Percentiles rank a stretch among this genome's conserved stretches.
phyloP scores from a whole-genome alignment of 106 monocot species.

The Dioscorea zingiberensis region DNA sequence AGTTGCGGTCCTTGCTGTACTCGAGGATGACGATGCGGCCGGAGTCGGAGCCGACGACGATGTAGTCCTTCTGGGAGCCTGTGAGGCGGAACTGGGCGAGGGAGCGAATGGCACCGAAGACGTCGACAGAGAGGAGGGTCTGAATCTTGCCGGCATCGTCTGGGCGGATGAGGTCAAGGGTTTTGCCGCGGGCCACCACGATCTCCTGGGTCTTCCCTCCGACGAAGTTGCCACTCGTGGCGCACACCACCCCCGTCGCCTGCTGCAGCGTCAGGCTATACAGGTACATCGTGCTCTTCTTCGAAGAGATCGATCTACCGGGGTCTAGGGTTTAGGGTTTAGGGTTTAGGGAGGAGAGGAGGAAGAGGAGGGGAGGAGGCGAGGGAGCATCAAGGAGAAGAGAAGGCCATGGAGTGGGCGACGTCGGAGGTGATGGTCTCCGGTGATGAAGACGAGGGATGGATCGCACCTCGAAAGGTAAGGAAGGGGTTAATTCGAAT shows the following conservation, averaged over 20 bases:
- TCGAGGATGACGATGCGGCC: conserved; percentile 96
- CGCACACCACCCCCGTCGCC: conserved; percentile 86
- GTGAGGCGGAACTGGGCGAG: conserved; percentile 96
- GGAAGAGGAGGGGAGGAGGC: too few species aligned
- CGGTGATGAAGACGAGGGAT: too few species aligned
- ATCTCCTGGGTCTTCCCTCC: conserved; percentile 93
- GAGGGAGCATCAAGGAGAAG: too few species aligned
- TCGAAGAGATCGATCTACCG: too few species aligned
- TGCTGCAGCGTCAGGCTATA: conserved; percentile 95
- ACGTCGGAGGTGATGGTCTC: too few species aligned
- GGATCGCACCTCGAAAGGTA: too few species aligned
- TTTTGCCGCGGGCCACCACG: conserved; percentile 80
- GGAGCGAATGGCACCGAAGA: conserved; percentile 83
- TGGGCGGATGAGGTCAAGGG: conserved; percentile 85
- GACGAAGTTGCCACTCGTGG: conserved; percentile 81
- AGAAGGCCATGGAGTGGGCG: too few species aligned
- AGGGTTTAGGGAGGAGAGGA: too few species aligned
- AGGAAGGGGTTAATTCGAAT: too few species aligned
- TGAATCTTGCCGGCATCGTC: conserved; percentile 85
- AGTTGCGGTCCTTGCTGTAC: conserved; percentile 55
- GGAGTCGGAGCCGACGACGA: conserved; percentile 95
- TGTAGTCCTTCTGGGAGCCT: conserved; percentile 88
- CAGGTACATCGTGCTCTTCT: conserved; percentile 69
- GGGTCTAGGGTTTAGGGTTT: too few species aligned
- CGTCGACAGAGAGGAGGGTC: conserved; percentile 90